Evolutionary conservation across 495 filamentous ascomycete genomes (phyloP), one percentile per base, ranked within the genome.

Genomic region (Xylaria bambusicola): DNA sequence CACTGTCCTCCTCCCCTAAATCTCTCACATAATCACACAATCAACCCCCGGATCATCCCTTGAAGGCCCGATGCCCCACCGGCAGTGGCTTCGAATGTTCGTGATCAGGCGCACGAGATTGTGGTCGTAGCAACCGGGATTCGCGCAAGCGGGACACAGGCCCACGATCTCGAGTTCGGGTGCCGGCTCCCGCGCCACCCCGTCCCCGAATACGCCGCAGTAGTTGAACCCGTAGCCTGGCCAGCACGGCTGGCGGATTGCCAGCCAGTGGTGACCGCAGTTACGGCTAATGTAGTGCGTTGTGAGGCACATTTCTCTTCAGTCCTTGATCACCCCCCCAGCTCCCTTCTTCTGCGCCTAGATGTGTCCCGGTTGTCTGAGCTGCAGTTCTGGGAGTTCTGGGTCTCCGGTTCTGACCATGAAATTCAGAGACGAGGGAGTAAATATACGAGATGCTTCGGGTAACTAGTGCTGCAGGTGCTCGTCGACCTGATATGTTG

Each of bases 201-300:
- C 70, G 58, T 63, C 60, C 10, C 58, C 58, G 46, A 77, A 73
- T 50, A 13, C 13, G 0, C 58, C 51, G 67, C 76, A 80, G 40
- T 48, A 69, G 46, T 44, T 50, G 62, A 80, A 78, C 33, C 73
- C 71, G 42, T 62, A 61, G 0, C 75, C 74, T 0, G 67, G 68
- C 9, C 24, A 62, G 66, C 77, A 80, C 9, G 73, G 68, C 8
- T 26, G 13, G 0, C 57, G 38, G 62, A 79, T 68, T 44, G 60
- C 49, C 38, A 70, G 66, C 76, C 75, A 80, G 57, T 66, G 66
- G 67, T 75, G 73, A 3, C 57, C 38, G 68, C 76, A 80, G 62
- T 40, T 55, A 56, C 71, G 72, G 58, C 63, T 68, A 66, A 67
- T 72, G 66, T 68, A 71, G 36, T 66, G 67, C 1, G 41, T 44